phyloP scores from a whole-genome alignment of 2,329 filamentous ascomycete species.

The Exophiala sp. region DNA sequence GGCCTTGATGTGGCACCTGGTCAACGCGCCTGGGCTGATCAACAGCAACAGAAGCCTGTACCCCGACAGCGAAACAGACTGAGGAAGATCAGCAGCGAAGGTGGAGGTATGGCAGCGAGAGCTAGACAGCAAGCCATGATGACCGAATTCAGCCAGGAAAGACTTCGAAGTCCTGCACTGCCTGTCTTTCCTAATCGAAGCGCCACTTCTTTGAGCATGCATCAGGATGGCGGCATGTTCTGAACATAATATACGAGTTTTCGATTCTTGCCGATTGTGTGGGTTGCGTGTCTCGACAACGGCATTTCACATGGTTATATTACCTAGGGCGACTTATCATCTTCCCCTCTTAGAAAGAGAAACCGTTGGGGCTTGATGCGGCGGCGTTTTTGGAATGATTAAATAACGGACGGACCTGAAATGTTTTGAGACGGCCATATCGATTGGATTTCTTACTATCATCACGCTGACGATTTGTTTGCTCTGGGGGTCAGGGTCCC shows the following conservation, averaged over 20 bases:
- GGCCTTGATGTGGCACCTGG: background rate
- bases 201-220: conserved; percentile 24
- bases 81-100: conserved; percentile 48
- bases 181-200: conserved; percentile 28
- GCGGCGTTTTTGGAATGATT: no score
- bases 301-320: background rate
- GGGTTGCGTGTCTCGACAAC: background rate
- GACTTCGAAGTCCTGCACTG: conserved; percentile 22
- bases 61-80: conserved; percentile 37
- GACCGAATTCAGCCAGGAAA: conserved; percentile 26
- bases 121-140: conserved; percentile 40
- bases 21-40: conserved; percentile 8
- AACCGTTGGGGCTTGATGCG: no score
- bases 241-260: conserved; percentile 7
- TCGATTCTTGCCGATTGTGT: background rate
- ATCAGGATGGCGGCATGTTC: conserved; percentile 27
- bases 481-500: no score
- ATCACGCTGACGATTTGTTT: no score
- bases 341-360: background rate
- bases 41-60: conserved; percentile 12
- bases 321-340: background rate
- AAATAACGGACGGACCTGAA: background rate
- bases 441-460: no score
- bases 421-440: background rate
- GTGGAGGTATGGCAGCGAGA: conserved; percentile 43